phyloP scores from a whole-genome alignment of 2,329 filamentous ascomycete genomes.

The Colletotrichum costaricense region DNA sequence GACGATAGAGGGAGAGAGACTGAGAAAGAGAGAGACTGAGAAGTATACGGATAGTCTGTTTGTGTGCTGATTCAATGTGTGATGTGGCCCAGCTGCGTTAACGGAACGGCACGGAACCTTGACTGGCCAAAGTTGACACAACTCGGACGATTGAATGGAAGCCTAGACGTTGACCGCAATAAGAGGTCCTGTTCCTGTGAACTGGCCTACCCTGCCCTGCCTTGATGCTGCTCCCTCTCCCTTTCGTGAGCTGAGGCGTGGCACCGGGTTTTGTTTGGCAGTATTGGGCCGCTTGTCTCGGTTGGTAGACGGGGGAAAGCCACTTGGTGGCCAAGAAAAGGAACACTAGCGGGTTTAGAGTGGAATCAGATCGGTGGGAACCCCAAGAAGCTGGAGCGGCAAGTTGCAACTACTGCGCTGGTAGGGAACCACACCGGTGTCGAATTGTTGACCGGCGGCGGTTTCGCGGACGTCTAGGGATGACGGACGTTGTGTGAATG shows the following conservation, averaged over 20 bases:
- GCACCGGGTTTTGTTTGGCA: constrained; percentile 5
- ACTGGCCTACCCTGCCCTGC: background rate
- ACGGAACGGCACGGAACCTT: constrained; percentile 23
- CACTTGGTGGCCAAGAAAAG: background rate
- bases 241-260: background rate
- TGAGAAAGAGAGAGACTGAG: background rate
- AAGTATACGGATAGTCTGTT: no score
- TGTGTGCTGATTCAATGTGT: constrained; percentile 7
- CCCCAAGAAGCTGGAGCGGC: background rate
- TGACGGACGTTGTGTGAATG: background rate
- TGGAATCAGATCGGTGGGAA: background rate
- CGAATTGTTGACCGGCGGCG: background rate
- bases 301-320: constrained; percentile 15
- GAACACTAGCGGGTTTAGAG: constrained; percentile 14
- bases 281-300: constrained; percentile 10
- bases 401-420: no score
- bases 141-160: background rate
- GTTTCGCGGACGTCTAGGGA: background rate
- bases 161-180: background rate
- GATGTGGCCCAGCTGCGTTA: constrained; percentile 2
- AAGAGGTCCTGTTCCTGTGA: background rate
- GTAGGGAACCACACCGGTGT: constrained; percentile 10
- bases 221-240: background rate
- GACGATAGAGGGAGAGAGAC: background rate
- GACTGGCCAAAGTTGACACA: background rate